Evolutionary conservation across 305 asterid species (phyloP), one percentile per base, ranked within the genome.

Genomic region (Ilex paraguariensis): DNA sequence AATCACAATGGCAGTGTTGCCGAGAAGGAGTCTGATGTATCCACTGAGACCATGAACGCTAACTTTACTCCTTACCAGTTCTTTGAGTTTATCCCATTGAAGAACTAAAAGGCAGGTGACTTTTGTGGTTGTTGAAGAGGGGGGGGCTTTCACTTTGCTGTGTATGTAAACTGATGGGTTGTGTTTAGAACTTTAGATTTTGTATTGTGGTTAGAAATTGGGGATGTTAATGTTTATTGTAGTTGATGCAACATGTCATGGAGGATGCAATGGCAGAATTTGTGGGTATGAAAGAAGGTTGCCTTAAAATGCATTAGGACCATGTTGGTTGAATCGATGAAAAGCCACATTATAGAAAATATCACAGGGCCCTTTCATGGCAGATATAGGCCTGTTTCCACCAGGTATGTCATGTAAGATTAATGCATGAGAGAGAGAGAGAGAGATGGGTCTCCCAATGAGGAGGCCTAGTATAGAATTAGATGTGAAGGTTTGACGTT

Each of bases 21-120:
- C 3, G 69, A 73, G 15, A 85, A 70, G 48, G 80, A 63, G 14
- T 67, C 55, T 0, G 77, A 71, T 3, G 62, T 62, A 33, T 68
- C 77, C 0, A 71, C 58, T 0, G 65, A 49, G 0, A 62, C 52
- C 42, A 60, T 69, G 68, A 66, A 66, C 10, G 2, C 66, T 15
- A 54, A 28, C 62, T 12, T 31, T 7, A 40, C 82, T 36, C 78
- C 88, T 52, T 78, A 62, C 65, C 85, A 81, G 66, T 88, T 84
- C 57, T 88, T 82, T 63, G 96, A 88, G 63, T 88, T 88, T 60
- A 92, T 88, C 6, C 96, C 96, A 0, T 28, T 88, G 32, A 88
- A 82, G 75, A 86, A 86, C 31, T 88, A 60, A 78, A 17, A 21
- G 48, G 59, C 9, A 36, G 42, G 6, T 8, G 6, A 36, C 42